Conservation (phyloP, 108 stramenopile genomes). For the Fistulifera pelliculosa region DNA sequence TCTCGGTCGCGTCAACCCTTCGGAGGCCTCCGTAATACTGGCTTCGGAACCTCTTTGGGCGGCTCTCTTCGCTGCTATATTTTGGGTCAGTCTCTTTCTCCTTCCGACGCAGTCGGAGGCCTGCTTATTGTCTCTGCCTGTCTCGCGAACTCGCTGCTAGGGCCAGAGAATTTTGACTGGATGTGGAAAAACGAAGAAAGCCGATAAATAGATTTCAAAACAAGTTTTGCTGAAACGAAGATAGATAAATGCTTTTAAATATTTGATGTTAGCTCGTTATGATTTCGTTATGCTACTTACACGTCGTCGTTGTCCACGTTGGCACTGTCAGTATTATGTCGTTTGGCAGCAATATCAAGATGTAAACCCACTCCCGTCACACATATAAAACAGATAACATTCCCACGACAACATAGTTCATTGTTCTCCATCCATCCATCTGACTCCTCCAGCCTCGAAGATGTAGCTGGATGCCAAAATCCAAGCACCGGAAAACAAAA, state of each 20-base stretch:
- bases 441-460: constrained; percentile 29
- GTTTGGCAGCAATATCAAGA: too few species aligned
- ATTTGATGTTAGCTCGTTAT: too few species aligned
- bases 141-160: constrained; percentile 23
- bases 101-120: constrained; percentile 38
- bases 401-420: constrained; percentile 25
- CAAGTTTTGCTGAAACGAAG: too few species aligned
- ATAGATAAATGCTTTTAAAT: too few species aligned
- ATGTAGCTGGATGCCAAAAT: constrained; percentile 30
- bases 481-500: constrained; percentile 27
- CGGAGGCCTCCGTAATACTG: constrained; percentile 60
- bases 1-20: constrained; percentile 34
- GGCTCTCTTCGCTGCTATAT: constrained; percentile 41
- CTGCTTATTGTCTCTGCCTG: constrained; percentile 46
- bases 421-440: constrained; percentile 27
- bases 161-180: constrained; percentile 9
- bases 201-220: too few species aligned
- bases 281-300: too few species aligned
- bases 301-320: too few species aligned
- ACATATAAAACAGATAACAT: constrained; percentile 2
- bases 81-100: constrained; percentile 32
- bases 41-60: constrained; percentile 75
- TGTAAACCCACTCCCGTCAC: too few species aligned
- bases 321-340: too few species aligned
- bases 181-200: background rate